These are phyloP conservation scores for Boletus fagicola DNA, from an alignment of 768 basidiomycete genomes.

Conservation along the genomic window DNA sequence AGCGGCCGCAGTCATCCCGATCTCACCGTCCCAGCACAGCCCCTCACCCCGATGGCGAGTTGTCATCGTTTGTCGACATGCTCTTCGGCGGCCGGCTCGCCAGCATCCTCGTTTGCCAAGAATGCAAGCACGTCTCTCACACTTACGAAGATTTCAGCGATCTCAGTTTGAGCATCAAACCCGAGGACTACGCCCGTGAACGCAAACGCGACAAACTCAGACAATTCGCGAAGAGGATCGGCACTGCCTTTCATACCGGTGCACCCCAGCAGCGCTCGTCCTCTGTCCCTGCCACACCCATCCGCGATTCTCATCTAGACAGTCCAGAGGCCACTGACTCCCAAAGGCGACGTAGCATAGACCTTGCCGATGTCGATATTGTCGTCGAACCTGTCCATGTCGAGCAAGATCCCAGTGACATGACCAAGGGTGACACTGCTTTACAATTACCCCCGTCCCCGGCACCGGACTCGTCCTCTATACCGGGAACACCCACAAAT, in stretches of 20 bases:
- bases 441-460: slow-evolving; percentile 5
- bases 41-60: slow-evolving; percentile 41
- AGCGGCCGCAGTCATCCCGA: slow-evolving; percentile 12
- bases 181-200: slow-evolving; percentile 70
- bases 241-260: slow-evolving; percentile 24
- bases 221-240: slow-evolving; percentile 65
- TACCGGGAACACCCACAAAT: slow-evolving; percentile 18
- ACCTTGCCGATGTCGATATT: slow-evolving; percentile 36
- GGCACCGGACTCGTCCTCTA: slow-evolving; percentile 8
- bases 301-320: slow-evolving; percentile 33
- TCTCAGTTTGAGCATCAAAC: slow-evolving; percentile 84
- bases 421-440: slow-evolving; percentile 1
- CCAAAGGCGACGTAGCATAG: slow-evolving; percentile 34
- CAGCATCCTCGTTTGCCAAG: slow-evolving; percentile 90
- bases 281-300: slow-evolving; percentile 52
- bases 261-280: slow-evolving; percentile 49
- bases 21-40: not conserved
- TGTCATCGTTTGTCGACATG: slow-evolving; percentile 80
- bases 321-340: slow-evolving; percentile 23
- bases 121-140: slow-evolving; percentile 90
- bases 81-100: slow-evolving; percentile 88
- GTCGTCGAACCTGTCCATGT: slow-evolving; percentile 8
- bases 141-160: slow-evolving; percentile 84
- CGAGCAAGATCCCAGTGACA: not conserved
- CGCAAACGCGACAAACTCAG: slow-evolving; percentile 78